These are phyloP conservation scores for Candida mattraensis DNA, from an alignment of 805 yeast species.

Conservation along the genomic window DNA sequence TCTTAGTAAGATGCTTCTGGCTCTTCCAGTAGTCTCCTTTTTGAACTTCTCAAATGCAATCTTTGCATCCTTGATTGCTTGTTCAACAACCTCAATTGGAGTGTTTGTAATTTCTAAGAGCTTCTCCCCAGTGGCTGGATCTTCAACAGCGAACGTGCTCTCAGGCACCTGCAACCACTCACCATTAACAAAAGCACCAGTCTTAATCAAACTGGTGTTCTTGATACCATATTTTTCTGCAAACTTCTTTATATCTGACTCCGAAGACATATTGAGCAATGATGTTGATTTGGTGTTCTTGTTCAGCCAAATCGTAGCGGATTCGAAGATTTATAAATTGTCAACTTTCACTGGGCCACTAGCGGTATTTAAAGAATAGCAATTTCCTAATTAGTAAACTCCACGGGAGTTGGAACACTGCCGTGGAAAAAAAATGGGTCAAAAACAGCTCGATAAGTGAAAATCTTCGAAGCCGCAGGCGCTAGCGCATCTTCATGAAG, in stretches of 20 bases:
- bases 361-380: no score
- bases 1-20: conserved; percentile 52
- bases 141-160: conserved; percentile 59
- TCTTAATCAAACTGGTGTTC: conserved; percentile 52
- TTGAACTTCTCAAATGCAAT: conserved; percentile 53
- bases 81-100: conserved; percentile 44
- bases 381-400: no score
- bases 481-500: no score
- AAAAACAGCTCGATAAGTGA: no score
- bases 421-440: no score
- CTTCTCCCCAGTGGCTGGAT: conserved; percentile 67
- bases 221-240: conserved; percentile 36
- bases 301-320: no score
- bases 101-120: conserved; percentile 58
- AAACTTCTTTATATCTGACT: conserved; percentile 25
- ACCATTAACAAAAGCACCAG: conserved; percentile 71
- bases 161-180: conserved; percentile 55
- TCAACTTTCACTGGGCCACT: no score
- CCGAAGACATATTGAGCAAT: conserved; percentile 25
- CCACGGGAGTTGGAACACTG: no score
- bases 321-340: no score
- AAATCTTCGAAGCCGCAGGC: no score
- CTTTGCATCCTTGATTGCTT: conserved; percentile 57
- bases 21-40: conserved; percentile 50
- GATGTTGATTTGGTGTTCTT: not conserved